Evolutionary conservation across 2,329 filamentous ascomycete species (phyloP), one percentile per base, ranked within the genome.

Genomic region (Xylaria sp.): DNA sequence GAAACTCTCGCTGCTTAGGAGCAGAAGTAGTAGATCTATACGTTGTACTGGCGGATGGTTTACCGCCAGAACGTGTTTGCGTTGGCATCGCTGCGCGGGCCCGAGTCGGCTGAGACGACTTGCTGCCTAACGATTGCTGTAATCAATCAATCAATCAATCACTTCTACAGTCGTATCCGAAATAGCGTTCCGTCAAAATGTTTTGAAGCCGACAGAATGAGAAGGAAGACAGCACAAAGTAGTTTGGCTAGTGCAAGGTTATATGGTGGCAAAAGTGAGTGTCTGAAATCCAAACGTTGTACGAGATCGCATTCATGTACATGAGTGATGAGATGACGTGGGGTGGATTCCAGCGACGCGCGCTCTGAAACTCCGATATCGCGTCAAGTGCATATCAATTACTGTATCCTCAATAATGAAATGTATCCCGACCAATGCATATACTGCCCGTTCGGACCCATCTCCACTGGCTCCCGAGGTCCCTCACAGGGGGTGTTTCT

Each of bases 321-420:
- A 28, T 33, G 48, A 52, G 39, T 39, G 33, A 25, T 23, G 54
- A 60, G 28, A 72, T 72, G 71, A 72, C 65, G 70, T 67, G 69
- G 54, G 49, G 33, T 23, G 56, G 41, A 46, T 46, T 36, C 41
- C 41, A 20, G 33, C 13, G 43, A 43, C 46, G n/a, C 66, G 58
- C 62, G 66, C 13, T 61, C 41, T 39, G 52, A 48, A 28, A 59
- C 62, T 62, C 58, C 52, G 58, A 65, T 58, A 28, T 66, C 76
- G 76, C 76, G 76, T 77, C 75, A 72, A 74, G 63, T 77, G 71
- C 73, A 77, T 77, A 77, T 73, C 68, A 73, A 73, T 74, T 75
- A 74, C 46, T 18, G 7, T 33, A 48, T 39, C 15, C 58, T 36
- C 20, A 64, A 28, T 77, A 74, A 52, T 51, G 69, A 57, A 70